These are phyloP conservation scores for Blastomyces gilchristii DNA, from an alignment of 2,329 filamentous ascomycete species.

Conservation along the genomic window DNA sequence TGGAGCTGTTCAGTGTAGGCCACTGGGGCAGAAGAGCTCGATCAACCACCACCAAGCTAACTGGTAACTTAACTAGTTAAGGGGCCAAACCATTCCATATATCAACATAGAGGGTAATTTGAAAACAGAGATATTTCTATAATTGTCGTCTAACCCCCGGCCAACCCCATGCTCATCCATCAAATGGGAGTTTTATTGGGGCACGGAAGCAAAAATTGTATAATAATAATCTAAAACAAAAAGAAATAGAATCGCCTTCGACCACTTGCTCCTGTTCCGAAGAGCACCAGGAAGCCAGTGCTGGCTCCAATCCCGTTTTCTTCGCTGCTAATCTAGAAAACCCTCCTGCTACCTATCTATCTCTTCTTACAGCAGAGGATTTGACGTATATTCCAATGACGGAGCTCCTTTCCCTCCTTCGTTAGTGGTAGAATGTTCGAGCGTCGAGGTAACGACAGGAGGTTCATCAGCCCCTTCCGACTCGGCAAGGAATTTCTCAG, in stretches of 20 bases:
- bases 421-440: constrained; percentile 37
- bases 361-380: constrained; percentile 50
- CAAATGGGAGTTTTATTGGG: too few relatives aligned
- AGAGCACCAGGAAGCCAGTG: not conserved
- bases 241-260: not conserved
- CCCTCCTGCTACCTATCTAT: not conserved
- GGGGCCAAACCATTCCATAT: too few relatives aligned
- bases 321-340: not conserved
- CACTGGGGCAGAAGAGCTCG: too few relatives aligned
- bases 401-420: constrained; percentile 42
- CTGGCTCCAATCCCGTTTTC: not conserved
- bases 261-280: not conserved
- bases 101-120: not conserved
- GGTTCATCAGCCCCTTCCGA: constrained; percentile 44
- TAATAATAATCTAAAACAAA: not conserved
- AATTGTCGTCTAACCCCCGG: not conserved
- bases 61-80: too few relatives aligned
- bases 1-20: not conserved
- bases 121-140: not conserved
- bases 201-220: not conserved
- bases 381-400: constrained; percentile 52
- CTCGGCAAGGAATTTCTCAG: constrained; percentile 85
- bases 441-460: constrained; percentile 27
- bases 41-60: too few relatives aligned
- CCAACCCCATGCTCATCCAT: not conserved